phyloP scores from a whole-genome alignment of 345 rosid species.

The Conringia planisiliqua region DNA sequence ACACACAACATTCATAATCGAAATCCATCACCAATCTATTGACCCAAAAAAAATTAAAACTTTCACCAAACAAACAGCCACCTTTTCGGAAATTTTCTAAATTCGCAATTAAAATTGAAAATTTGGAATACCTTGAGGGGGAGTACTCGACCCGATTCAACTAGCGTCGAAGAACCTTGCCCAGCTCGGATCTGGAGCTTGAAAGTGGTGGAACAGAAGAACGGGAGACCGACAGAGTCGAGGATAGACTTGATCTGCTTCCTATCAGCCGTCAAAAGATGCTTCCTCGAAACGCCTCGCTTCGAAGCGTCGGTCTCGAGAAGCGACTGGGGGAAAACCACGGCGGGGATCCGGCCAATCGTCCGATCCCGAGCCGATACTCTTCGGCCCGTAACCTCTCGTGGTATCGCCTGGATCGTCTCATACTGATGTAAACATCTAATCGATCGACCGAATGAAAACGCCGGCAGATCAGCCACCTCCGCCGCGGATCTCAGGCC shows the following conservation, averaged over 20 bases:
- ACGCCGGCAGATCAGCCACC: slow-evolving; percentile 13
- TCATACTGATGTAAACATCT: slow-evolving; percentile 39
- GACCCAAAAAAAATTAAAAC: not conserved
- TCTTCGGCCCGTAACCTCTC: slow-evolving; percentile 60
- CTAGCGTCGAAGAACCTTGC: slow-evolving; percentile 55
- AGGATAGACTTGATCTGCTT: slow-evolving; percentile 69
- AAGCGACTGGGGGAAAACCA: slow-evolving; percentile 57
- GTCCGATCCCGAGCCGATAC: slow-evolving; percentile 56
- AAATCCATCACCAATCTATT: not conserved
- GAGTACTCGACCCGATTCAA: slow-evolving; percentile 74
- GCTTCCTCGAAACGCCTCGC: slow-evolving; percentile 54
- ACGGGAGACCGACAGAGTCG: slow-evolving; percentile 57
- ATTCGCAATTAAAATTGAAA: not conserved
- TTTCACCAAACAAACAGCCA: not conserved
- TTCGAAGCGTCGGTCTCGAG: slow-evolving; percentile 40
- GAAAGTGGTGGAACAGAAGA: slow-evolving; percentile 77
- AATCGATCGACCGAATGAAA: slow-evolving; percentile 15
- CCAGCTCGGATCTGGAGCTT: slow-evolving; percentile 80
- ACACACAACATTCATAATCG: not conserved
- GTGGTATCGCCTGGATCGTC: slow-evolving; percentile 76
- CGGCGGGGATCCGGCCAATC: slow-evolving; percentile 80
- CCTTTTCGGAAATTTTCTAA: too few species aligned
- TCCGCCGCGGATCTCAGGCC: slow-evolving; percentile 32
- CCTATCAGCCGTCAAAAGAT: slow-evolving; percentile 60
- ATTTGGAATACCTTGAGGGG: slow-evolving; percentile 60